phyloP scores from a whole-genome alignment of 352 stramenopile species.

The Globisporangium iwayamae region DNA sequence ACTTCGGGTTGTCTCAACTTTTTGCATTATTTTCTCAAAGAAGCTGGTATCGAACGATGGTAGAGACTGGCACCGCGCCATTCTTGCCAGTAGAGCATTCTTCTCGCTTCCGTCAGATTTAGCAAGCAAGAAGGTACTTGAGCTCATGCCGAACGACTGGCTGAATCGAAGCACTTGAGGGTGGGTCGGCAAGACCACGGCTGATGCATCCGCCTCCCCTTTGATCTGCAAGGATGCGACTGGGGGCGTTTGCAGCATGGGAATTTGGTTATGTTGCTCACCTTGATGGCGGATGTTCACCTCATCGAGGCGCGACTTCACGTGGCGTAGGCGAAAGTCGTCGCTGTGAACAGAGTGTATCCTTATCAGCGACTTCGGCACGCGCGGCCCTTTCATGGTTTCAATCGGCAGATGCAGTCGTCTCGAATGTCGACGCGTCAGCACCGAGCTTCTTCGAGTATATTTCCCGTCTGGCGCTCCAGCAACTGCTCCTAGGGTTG shows the following conservation, averaged over 20 bases:
- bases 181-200: background rate
- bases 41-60: conserved; percentile 39
- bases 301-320: background rate
- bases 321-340: background rate
- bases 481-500: background rate
- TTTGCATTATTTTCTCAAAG: conserved; percentile 29
- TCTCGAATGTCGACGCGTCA: conserved; percentile 17
- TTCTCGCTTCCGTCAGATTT: background rate
- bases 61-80: conserved; percentile 46
- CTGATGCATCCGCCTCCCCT: background rate
- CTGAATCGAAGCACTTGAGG: conserved; percentile 7
- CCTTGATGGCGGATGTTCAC: conserved; percentile 2
- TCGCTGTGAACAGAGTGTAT: conserved; percentile 19
- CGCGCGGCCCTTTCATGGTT: background rate
- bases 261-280: background rate
- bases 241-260: background rate
- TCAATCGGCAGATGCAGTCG: conserved; percentile 11
- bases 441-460: conserved; percentile 7
- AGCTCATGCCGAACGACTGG: background rate
- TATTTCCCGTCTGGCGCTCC: background rate
- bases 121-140: background rate
- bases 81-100: conserved; percentile 10
- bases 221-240: conserved; percentile 1
- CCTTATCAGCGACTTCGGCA: background rate
- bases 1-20: conserved; percentile 18